Conservation (phyloP, 2,329 filamentous ascomycete species). For the Fusarium buharicum region DNA sequence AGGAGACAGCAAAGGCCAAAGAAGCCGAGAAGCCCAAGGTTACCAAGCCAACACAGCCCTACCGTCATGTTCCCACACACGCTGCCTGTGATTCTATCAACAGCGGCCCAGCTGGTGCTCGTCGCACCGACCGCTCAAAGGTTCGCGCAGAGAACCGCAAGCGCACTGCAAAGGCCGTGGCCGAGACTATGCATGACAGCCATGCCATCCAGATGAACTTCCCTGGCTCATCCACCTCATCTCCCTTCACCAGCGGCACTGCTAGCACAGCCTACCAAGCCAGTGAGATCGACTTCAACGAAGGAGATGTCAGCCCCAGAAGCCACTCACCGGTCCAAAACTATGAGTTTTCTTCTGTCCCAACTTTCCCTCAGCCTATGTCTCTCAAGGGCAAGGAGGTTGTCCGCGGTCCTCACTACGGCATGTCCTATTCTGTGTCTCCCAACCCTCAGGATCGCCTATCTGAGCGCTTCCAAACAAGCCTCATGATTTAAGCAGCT, state of each 20-base stretch:
- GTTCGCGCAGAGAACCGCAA: constrained; percentile 63
- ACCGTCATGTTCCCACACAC: constrained; percentile 71
- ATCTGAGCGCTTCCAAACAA: constrained; percentile 23
- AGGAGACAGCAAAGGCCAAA: constrained; percentile 64
- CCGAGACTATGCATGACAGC: constrained; percentile 47
- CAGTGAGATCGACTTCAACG: constrained; percentile 46
- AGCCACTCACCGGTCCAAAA: constrained; percentile 32
- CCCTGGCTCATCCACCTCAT: constrained; percentile 49
- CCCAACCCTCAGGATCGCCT: constrained; percentile 52
- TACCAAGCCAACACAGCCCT: constrained; percentile 55
- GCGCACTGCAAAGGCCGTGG: constrained; percentile 59
- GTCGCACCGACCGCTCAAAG: constrained; percentile 56
- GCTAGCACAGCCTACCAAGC: constrained; percentile 60
- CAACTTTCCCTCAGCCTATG: constrained; percentile 34
- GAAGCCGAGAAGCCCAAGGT: constrained; percentile 59
- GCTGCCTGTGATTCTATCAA: constrained; percentile 68
- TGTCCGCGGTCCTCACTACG: constrained; percentile 48
- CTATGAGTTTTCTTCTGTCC: constrained; percentile 24
- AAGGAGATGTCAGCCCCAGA: constrained; percentile 34
- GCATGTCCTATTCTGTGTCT: constrained; percentile 50
- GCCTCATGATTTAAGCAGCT: constrained; percentile 32
- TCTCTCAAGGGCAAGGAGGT: constrained; percentile 59
- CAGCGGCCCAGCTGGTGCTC: constrained; percentile 64
- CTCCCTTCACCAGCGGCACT: constrained; percentile 60
- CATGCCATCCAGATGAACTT: constrained; percentile 53